Percentiles rank a stretch among this genome's conserved stretches.
These are phyloP conservation scores for Zanthoxylum bungeanum DNA, from an alignment of 345 rosid species.

Conservation along the genomic window DNA sequence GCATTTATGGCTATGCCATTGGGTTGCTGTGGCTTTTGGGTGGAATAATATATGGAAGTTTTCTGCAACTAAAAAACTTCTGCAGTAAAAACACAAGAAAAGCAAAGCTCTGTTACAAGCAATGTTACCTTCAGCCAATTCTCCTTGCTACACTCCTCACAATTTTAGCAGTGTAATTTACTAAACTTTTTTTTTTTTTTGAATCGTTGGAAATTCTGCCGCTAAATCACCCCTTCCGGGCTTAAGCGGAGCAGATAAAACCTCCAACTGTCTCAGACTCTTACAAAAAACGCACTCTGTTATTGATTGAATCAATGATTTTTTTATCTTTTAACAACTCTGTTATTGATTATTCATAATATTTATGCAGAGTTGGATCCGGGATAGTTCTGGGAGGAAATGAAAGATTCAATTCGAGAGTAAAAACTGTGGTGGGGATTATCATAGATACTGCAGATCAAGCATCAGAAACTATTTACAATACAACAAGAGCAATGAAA, in stretches of 20 bases:
- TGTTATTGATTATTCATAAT: neutral
- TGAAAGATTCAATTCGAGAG: conserved; percentile 44
- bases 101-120: conserved; percentile 26
- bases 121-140: conserved; percentile 37
- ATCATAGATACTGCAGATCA: conserved; percentile 54
- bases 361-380: conserved; percentile 47
- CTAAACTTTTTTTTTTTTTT: too few relatives aligned
- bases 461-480: conserved; percentile 46
- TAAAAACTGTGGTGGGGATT: conserved; percentile 43
- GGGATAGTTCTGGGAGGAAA: conserved; percentile 63
- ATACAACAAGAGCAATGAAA: conserved; percentile 61
- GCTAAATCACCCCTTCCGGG: too few relatives aligned
- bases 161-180: conserved; percentile 53
- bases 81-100: conserved; percentile 31
- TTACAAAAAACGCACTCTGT: too few relatives aligned
- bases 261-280: too few relatives aligned
- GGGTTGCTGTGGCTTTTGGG: conserved; percentile 52
- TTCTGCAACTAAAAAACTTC: conserved; percentile 19
- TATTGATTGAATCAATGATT: too few relatives aligned
- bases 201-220: too few relatives aligned
- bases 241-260: too few relatives aligned
- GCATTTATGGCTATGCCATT: conserved; percentile 49
- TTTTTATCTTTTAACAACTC: neutral
- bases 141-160: conserved; percentile 41
- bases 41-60: conserved; percentile 39